phyloP scores from a whole-genome alignment of 2,329 filamentous ascomycete species.

The Colletotrichum tofieldiae region DNA sequence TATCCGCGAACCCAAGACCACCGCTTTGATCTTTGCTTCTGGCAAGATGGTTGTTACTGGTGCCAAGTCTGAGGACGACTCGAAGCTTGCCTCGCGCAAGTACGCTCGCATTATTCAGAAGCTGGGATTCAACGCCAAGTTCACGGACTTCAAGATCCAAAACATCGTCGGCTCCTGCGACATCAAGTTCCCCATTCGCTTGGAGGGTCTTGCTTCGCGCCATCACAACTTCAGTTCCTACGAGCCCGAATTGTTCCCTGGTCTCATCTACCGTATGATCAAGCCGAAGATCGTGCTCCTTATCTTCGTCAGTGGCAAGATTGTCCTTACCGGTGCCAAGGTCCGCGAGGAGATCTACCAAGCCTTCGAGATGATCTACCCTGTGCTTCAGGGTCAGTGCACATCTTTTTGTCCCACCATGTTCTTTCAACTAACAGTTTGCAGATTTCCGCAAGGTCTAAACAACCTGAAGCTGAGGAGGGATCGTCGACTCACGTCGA shows the following conservation, averaged over 20 bases:
- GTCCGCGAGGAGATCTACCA: constrained; percentile 98
- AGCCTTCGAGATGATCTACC: constrained; percentile 97
- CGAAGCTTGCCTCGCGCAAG: constrained; percentile 95
- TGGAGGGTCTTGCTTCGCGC: constrained; percentile 94
- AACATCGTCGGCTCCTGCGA: constrained; percentile 99
- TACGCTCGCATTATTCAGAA: constrained; percentile 99
- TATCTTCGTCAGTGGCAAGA: constrained; percentile 99
- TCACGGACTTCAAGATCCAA: constrained; percentile 99
- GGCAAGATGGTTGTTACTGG: constrained; percentile 99
- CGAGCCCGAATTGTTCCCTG: constrained; percentile 97
- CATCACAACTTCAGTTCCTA: constrained; percentile 99
- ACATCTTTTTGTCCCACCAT: background rate
- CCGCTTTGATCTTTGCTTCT: constrained; percentile 95
- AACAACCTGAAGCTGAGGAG: constrained; percentile 31
- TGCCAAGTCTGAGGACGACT: constrained; percentile 98
- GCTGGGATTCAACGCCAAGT: constrained; percentile 99
- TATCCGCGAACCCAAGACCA: constrained; percentile 99
- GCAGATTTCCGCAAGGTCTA: constrained; percentile 73
- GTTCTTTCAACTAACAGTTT: constrained; percentile 16
- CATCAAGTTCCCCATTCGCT: constrained; percentile 98
- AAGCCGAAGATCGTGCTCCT: constrained; percentile 99
- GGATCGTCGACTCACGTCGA: constrained; percentile 35
- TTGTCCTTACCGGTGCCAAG: constrained; percentile 97
- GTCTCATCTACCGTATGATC: constrained; percentile 99
- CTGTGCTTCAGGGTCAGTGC: constrained; percentile 86